Evolutionary conservation across 495 filamentous ascomycete genomes (phyloP), one percentile per base, ranked within the genome.

Genomic region (Tetracladium marchalianum): DNA sequence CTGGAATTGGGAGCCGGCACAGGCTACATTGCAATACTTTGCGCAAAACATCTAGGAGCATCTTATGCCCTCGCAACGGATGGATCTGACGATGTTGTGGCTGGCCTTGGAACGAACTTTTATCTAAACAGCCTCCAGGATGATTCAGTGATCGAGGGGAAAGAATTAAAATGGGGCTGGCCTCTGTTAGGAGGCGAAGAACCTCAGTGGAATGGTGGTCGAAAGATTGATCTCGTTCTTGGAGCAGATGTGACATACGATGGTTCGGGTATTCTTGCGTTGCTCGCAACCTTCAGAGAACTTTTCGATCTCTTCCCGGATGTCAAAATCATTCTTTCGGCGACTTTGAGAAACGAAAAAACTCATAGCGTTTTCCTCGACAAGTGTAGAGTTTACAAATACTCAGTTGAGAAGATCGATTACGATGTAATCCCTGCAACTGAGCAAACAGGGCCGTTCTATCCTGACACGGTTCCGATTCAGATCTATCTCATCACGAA

Each of bases 1-100:
- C 69, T 97, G n/a, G 90, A 97, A 58, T 70, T 96, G 11, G 90
- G 92, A 4, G 80, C 87, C 1, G 90, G 90, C 0, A 95, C 90
- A 0, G 90, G 90, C 0, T 84, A 95, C 50, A 62, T 95, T 5
- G 83, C 85, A 0, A 75, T 96, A 8, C 66, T 95, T 13, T 92
- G 84, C 51, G 84, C 84, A 2, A 85, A 82, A 51, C 68, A 84
- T 57, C 72, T 95, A 0, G 68, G 62, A n/a, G 73, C 82, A 1
- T 62, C 59, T 2, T 67, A 73, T 33, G 77, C 90, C 38, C 66
- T 87, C 8, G 76, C 81, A 5, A 94, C 89, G 0, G 90, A 97
- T 57, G 88, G 88, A 0, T 87, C 89, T 39, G 76, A 72, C 16
- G 73, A 73, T 31, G 74, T 95, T 11, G 70, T 93, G 37, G 75